Evolutionary conservation across 2,329 filamentous ascomycete species (phyloP), one percentile per base, ranked within the genome.

Genomic region (Cladosporium sp.): DNA sequence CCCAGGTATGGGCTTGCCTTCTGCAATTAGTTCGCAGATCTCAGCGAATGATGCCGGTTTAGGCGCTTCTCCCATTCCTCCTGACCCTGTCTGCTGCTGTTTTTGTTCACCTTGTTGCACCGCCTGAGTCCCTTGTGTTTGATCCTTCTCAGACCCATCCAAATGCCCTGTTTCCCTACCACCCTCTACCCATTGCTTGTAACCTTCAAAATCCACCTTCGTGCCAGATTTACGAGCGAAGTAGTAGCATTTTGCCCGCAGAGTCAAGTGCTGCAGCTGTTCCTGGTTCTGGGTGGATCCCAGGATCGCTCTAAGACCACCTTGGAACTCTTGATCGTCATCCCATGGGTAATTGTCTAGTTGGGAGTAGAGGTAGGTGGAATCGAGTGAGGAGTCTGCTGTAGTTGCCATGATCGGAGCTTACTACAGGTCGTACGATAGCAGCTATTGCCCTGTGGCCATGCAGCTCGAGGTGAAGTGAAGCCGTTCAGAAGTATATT

Each of bases 41-140:
- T 92, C 83, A 7, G 87, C 85, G 67, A 96, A 95, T 1, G 83
- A 85, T 42, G 83, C 84, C 3, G 90, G 90, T 60, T 95, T 95
- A 1, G 81, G 79, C 32, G 88, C 85, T 39, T 79, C 75, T 46
- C 49, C 59, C 56, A 64, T 59, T 11, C 59, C 60, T 8, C 58
- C 60, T 7, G 52, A 45, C 20, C 32, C 70, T 43, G 48, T 6
- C n/a, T 16, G 18, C 9, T 43, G 32, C 18, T 42, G 19, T 40
- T 57, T 54, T n/a, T 50, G 49, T 53, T 30, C 41, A n/a, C n/a
- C 13, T 15, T 12, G n/a, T 15, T 38, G 35, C 12, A 41, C 48
- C 38, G 48, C 35, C 15, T n/a, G 25, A 12, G 35, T 29, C 39
- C 35, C 46, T 22, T 43, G 13, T 20, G 18, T 15, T 20, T 8